Evolutionary conservation across 2,329 filamentous ascomycete species (phyloP).

Genomic region (Lanzia echinophila): DNA sequence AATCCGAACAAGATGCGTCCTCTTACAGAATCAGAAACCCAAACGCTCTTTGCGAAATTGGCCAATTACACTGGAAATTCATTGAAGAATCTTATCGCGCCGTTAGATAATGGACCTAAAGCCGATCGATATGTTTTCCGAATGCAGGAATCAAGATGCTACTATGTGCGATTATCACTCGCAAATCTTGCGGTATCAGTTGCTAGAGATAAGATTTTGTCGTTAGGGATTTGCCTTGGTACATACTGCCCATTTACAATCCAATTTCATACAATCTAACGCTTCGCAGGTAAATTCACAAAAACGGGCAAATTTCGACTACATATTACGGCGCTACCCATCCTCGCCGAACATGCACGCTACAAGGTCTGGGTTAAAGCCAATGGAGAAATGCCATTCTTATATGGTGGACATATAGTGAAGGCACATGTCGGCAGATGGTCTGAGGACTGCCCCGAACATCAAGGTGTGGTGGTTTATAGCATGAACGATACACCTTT

Average conservation of each 20-base stretch:
- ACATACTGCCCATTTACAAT: slow-evolving; percentile 14
- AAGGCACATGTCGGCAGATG: slow-evolving; percentile 72
- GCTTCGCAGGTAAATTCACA: slow-evolving; percentile 73
- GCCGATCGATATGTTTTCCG: slow-evolving; percentile 81
- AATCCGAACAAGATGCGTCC: slow-evolving; percentile 54
- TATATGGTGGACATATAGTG: slow-evolving; percentile 88
- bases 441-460: slow-evolving; percentile 88
- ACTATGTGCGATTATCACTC: slow-evolving; percentile 84
- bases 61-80: slow-evolving; percentile 88
- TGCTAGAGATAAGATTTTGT: slow-evolving; percentile 73
- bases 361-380: slow-evolving; percentile 97
- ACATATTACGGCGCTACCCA: slow-evolving; percentile 79
- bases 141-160: slow-evolving; percentile 74
- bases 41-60: slow-evolving; percentile 84
- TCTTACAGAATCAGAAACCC: slow-evolving; percentile 72
- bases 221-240: slow-evolving; percentile 79
- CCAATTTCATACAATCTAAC: slow-evolving; percentile 9
- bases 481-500: slow-evolving; percentile 90
- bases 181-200: slow-evolving; percentile 89
- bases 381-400: slow-evolving; percentile 95
- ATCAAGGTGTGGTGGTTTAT: slow-evolving; percentile 84
- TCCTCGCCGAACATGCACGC: slow-evolving; percentile 83
- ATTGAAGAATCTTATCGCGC: slow-evolving; percentile 76
- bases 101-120: slow-evolving; percentile 58
- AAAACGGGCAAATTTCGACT: slow-evolving; percentile 94